A percentile compares a stretch with the other conserved stretches of the same genome.
phyloP scores from a whole-genome alignment of 176 grass and related monocot species.

The Pharus latifolius region DNA sequence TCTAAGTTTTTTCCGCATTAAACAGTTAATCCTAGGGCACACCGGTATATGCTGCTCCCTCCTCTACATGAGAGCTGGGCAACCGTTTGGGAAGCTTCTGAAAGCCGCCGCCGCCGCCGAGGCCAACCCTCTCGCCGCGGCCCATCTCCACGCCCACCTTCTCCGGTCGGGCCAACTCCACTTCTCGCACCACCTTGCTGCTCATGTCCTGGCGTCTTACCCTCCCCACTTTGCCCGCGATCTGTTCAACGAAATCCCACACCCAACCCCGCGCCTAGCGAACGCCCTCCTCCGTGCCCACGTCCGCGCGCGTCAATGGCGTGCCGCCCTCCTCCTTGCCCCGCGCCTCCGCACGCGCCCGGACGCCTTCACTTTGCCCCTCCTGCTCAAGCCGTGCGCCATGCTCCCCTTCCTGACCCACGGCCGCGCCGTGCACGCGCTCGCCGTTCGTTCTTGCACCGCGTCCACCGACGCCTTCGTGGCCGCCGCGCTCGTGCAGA shows the following conservation, averaged over 20 bases:
- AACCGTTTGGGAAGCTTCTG: slow-evolving; percentile 26
- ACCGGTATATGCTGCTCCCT: not conserved
- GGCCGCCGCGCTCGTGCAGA: slow-evolving; percentile 37
- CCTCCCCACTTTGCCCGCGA: slow-evolving; percentile 11
- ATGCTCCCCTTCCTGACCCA: slow-evolving; percentile 27
- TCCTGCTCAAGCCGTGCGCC: slow-evolving; percentile 39
- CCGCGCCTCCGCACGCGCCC: slow-evolving; percentile 18
- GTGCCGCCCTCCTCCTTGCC: slow-evolving; percentile 11
- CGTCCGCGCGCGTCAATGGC: slow-evolving; percentile 31
- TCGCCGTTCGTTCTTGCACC: slow-evolving; percentile 16
- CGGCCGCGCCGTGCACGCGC: slow-evolving; percentile 39
- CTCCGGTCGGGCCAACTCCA: slow-evolving; percentile 38
- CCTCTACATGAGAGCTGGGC: not conserved
- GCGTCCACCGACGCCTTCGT: slow-evolving; percentile 47
- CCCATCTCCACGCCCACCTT: slow-evolving; percentile 28
- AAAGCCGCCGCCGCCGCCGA: slow-evolving; percentile 3
- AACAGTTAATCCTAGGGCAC: too few relatives aligned
- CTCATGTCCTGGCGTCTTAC: slow-evolving; percentile 10
- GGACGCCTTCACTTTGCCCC: slow-evolving; percentile 40
- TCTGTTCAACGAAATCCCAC: slow-evolving; percentile 59
- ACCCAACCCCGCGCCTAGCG: slow-evolving; percentile 30
- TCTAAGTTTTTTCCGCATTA: too few relatives aligned
- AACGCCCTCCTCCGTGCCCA: slow-evolving; percentile 64
- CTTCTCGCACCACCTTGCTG: slow-evolving; percentile 14
- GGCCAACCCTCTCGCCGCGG: slow-evolving; percentile 1